Evolutionary conservation across 164 flowering plant species (phyloP).

Genomic region (Chloranthus sessilifolius): DNA sequence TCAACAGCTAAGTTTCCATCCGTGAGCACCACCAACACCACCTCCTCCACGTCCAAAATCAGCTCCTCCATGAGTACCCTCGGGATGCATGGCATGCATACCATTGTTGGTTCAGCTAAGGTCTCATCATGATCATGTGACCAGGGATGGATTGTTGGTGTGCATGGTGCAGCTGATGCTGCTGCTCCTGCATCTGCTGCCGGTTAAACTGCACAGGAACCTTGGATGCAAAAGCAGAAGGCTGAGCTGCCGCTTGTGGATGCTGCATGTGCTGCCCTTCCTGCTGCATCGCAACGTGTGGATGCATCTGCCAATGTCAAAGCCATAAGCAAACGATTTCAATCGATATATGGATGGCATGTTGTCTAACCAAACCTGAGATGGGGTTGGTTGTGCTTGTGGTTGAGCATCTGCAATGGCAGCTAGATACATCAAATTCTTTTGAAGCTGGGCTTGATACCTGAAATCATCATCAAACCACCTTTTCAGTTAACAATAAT

Average conservation of each 20-base stretch:
- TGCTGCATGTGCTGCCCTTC: slow-evolving; percentile 89
- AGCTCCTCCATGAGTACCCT: slow-evolving; percentile 33
- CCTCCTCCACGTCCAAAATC: too few relatives aligned
- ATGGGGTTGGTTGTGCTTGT: slow-evolving; percentile 56
- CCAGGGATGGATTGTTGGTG: slow-evolving; percentile 52
- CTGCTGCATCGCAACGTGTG: slow-evolving; percentile 73
- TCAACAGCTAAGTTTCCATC: not conserved
- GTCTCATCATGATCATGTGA: slow-evolving; percentile 63
- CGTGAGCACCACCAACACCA: too few relatives aligned
- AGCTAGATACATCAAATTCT: slow-evolving; percentile 95
- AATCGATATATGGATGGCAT: not conserved
- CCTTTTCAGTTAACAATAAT: too few relatives aligned
- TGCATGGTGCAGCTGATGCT: slow-evolving; percentile 41
- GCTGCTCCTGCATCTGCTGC: slow-evolving; percentile 68
- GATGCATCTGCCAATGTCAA: slow-evolving; percentile 57
- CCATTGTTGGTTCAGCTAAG: slow-evolving; percentile 60
- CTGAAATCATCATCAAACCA: slow-evolving; percentile 32
- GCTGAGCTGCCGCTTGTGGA: slow-evolving; percentile 79
- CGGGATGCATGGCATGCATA: slow-evolving; percentile 47
- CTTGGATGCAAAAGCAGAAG: slow-evolving; percentile 40
- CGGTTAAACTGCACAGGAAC: slow-evolving; percentile 49
- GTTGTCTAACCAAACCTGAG: slow-evolving; percentile 45
- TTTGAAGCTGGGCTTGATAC: slow-evolving; percentile 92
- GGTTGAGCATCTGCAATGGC: slow-evolving; percentile 99
- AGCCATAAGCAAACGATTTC: slow-evolving; percentile 12